Evolutionary conservation across 2,329 filamentous ascomycete species (phyloP), one percentile per base, ranked within the genome.

Genomic region (Sclerotinia trifoliorum): DNA sequence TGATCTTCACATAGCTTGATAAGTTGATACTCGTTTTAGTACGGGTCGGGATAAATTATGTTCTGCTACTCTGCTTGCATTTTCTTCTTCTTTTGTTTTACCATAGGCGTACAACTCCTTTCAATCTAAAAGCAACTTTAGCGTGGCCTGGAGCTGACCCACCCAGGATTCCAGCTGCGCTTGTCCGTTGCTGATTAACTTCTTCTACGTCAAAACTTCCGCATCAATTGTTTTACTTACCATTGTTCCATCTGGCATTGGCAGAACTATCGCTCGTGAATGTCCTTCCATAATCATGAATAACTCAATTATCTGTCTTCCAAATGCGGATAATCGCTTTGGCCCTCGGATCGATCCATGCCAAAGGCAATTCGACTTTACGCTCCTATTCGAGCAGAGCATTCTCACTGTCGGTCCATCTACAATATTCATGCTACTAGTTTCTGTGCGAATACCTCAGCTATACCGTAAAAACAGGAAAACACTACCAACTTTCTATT

Each of bases 231-330:
- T 39, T 56, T 29, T n/a, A 13, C 21, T 35, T 32, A 19, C 29
- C 29, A 32, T 56, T 56, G 54, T 15, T 55, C 29, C 21, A 26
- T 13, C 29, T 26, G 52, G 17, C 7, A 32, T 29, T 29, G 26
- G 11, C 19, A 21, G 19, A 29, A n/a, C 10, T 35, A 3, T n/a
- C 4, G 1, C 29, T 39, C 5, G 32, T n/a, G 19, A 4, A 56
- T 21, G 32, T 35, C 13, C 13, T 35, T 42, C 21, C 24, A 35
- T 32, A 35, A 35, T 35, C 51, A 65, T 54, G 62, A 56, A 56
- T 29, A 15, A 35, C n/a, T 56, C 49, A n/a, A 63, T 46, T 24
- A 87, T 84, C 65, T 79, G 65, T 42, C 11, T 57, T 5, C 26
- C 29, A 60, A 39, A 60, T 60, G 54, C 52, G 13, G 66, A 68